Base-by-base conservation (phyloP, 805 yeast species). In the Candida insectalens region DNA sequence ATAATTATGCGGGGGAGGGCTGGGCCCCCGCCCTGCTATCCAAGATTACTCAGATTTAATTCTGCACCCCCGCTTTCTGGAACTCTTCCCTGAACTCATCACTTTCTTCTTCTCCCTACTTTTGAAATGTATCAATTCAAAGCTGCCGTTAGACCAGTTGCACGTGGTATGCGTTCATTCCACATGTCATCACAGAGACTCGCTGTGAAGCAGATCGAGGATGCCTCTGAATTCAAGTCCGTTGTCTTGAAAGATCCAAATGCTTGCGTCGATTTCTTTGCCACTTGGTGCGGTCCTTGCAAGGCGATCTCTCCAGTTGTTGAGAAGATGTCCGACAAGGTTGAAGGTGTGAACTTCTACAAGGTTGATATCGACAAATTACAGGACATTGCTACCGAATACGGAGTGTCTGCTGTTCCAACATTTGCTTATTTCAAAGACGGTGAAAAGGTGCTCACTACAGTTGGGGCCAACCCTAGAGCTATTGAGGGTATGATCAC, bases 281-380 rank as follows among this genome's bases (percentile, higher is more conserved):
- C 85, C 21, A 69, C 74, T 8, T 78, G 85, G 85, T 78, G 85
- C 55, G 83, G 79, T 6, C 85, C 85, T n/a, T 78, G 85, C 47
- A 75, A 72, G 45, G 79, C 79, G n/a, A 67, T 78, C 46, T 65
- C 78, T 3, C 85, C 85, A 12, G 52, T 71, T 15, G 51, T 76
- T 29, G 67, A 60, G 29, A 52, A 54, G 25, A 51, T 63, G 39
- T 59, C 67, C 18, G 66, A 67, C 15, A 59, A 62, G 36, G 60
- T 65, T 36, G 51, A 56, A 6, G 43, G 43, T 3, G 83, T 75
- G 1, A 66, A 65, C 35, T 82, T 81, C 46, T 72, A 69, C 44
- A 76, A 81, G 48, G 75, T 80, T 22, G 87, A 82, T 44, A 85
- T 81, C 30, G 92, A 81, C 51, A 62, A 65, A 26, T 67, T 69